These are phyloP conservation scores for Lecanicillium sp. DNA, from an alignment of 2,329 filamentous ascomycete genomes.

Conservation along the genomic window DNA sequence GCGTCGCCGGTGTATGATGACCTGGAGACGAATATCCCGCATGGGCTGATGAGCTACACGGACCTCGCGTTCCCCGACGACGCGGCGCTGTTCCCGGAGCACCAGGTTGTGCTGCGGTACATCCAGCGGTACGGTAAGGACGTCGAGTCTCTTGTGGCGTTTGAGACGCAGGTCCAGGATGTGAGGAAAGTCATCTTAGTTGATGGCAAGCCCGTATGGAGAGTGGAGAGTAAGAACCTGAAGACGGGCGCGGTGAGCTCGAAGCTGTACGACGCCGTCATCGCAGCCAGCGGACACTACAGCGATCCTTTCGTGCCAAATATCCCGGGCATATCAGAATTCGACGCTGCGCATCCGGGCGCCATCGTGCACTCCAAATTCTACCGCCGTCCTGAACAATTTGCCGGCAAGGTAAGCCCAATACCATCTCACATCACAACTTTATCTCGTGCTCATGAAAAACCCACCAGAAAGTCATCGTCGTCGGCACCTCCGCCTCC, in stretches of 20 bases:
- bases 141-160: slow-evolving; percentile 50
- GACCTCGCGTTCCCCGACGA: slow-evolving; percentile 53
- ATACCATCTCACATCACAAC: background rate
- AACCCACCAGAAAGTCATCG: slow-evolving; percentile 47
- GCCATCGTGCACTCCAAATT: slow-evolving; percentile 60
- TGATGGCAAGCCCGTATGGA: slow-evolving; percentile 38
- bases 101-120: slow-evolving; percentile 58
- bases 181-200: slow-evolving; percentile 22
- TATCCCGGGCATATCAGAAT: slow-evolving; percentile 48
- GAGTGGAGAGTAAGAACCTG: slow-evolving; percentile 31
- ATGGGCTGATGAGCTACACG: slow-evolving; percentile 63
- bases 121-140: slow-evolving; percentile 58
- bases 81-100: slow-evolving; percentile 60
- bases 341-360: slow-evolving; percentile 43
- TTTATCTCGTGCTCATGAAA: background rate
- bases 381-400: slow-evolving; percentile 45
- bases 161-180: slow-evolving; percentile 56
- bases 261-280: slow-evolving; percentile 52
- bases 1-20: slow-evolving; percentile 65
- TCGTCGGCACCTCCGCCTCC: slow-evolving; percentile 67
- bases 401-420: slow-evolving; percentile 25
- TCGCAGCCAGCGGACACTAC: slow-evolving; percentile 59
- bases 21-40: slow-evolving; percentile 71
- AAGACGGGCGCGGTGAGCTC: slow-evolving; percentile 19
- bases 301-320: slow-evolving; percentile 53